Conservation (phyloP, 345 rosid species). For the Acer yangbiense region DNA sequence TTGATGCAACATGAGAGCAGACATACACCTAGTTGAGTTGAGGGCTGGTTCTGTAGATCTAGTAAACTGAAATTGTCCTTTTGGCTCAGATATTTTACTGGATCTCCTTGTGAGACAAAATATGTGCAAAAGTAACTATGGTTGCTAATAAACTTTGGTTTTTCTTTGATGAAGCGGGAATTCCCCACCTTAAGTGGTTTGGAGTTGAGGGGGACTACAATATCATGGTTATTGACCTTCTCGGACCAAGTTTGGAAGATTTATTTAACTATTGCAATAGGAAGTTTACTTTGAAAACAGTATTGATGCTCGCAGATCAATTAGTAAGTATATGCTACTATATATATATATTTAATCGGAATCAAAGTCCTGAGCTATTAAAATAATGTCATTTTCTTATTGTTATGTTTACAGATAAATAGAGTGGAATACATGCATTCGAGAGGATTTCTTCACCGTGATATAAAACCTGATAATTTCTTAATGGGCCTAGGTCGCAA, state of each 20-base stretch:
- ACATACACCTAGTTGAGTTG: neutral
- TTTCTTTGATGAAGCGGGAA: slow-evolving; percentile 55
- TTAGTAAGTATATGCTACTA: slow-evolving; percentile 43
- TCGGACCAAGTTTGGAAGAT: slow-evolving; percentile 92
- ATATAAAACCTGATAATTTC: slow-evolving; percentile 89
- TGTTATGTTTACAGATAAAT: slow-evolving; percentile 54
- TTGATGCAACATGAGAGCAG: neutral
- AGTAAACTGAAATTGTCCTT: neutral
- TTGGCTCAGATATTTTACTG: neutral
- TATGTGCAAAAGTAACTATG: neutral
- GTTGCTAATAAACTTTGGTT: slow-evolving; percentile 11
- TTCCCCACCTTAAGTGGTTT: slow-evolving; percentile 87
- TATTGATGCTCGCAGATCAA: slow-evolving; percentile 89
- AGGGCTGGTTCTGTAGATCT: neutral
- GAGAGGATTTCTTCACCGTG: slow-evolving; percentile 85
- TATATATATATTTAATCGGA: neutral
- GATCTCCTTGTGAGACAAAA: neutral
- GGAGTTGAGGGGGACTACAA: slow-evolving; percentile 83
- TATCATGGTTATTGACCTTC: slow-evolving; percentile 86
- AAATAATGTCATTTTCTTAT: slow-evolving; percentile 14
- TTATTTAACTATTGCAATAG: slow-evolving; percentile 79
- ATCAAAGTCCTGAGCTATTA: neutral
- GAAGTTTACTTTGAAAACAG: slow-evolving; percentile 73
- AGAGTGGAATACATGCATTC: slow-evolving; percentile 83
- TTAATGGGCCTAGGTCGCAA: slow-evolving; percentile 88